Base-by-base conservation (phyloP, 768 basidiomycete species). In the Psilocybe azurescens region DNA sequence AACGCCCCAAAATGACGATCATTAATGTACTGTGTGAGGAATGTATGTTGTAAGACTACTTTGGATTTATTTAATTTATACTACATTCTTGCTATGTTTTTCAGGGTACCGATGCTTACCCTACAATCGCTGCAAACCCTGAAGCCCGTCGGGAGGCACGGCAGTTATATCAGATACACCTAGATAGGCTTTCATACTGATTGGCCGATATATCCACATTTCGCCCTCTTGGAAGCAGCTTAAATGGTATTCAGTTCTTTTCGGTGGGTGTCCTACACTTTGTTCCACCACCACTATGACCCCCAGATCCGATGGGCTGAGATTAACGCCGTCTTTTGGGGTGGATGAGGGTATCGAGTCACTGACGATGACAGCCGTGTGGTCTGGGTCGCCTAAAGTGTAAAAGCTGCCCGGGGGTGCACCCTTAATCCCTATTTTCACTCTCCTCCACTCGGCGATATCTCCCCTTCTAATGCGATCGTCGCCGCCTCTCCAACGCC, bases 131-230 rank as follows among this genome's bases (percentile, higher is more conserved):
- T 60, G 52, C 52, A 68, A 48, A 5, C 60, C 62, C 33, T 57
- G 51, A 39, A 68, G 38, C 44, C 60, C 63, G n/a, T 68, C 61
- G 14, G 70, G 69, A 50, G 70, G 61, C 36, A 56, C 61, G 39
- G 72, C 67, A 53, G 66, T 64, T 10, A 73, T 38, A 28, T 71
- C 72, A 36, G 59, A 28, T 18, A 74, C 66, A 13, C 76, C 74
- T 41, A 76, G 61, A 61, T 76, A 76, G 18, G 50, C 65, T 65
- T 74, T 63, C 77, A 82, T 77, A n/a, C 76, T 66, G 30, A 84
- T 76, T 5, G 85, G 84, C 39, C 86, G 69, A 65, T 86, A 86
- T 30, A 86, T 80, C 85, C 85, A 86, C 58, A 87, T 71, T 70
- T 86, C 83, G 3, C 86, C 86, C 64, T 78, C 72, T 62, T 78